Percentiles rank a stretch among this genome's conserved stretches.
Evolutionary conservation across 495 filamentous ascomycete species (phyloP).

Genomic region (Penicillium paxilli): DNA sequence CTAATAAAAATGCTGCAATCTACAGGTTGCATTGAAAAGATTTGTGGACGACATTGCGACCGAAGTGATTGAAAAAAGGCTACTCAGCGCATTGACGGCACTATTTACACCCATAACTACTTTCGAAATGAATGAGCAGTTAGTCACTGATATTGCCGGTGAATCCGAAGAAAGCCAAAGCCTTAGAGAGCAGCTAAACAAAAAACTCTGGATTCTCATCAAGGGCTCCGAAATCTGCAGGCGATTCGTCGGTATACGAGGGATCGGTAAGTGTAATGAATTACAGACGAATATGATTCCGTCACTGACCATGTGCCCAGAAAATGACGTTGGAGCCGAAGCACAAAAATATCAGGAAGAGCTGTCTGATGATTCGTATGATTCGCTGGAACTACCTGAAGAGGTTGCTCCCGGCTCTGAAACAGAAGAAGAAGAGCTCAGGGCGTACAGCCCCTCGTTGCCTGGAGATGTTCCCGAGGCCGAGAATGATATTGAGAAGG

Average conservation of each 20-base stretch:
- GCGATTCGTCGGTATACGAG: slow-evolving; percentile 4
- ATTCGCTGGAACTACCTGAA: too few relatives aligned
- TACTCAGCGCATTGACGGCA: slow-evolving; percentile 33
- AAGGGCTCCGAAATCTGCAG: slow-evolving; percentile 23
- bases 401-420: too few relatives aligned
- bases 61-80: slow-evolving; percentile 53
- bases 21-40: slow-evolving; percentile 57
- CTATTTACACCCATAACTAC: slow-evolving; percentile 27
- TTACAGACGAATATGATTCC: too few relatives aligned
- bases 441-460: too few relatives aligned
- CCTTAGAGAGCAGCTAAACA: slow-evolving; percentile 50
- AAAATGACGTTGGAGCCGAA: too few relatives aligned
- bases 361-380: too few relatives aligned
- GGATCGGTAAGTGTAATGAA: too few relatives aligned
- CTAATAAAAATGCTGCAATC: slow-evolving; percentile 17
- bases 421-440: too few relatives aligned
- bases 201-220: slow-evolving; percentile 53
- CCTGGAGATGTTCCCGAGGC: too few relatives aligned
- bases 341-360: too few relatives aligned
- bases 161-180: slow-evolving; percentile 51
- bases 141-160: slow-evolving; percentile 51
- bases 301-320: too few relatives aligned
- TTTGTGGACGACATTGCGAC: slow-evolving; percentile 61
- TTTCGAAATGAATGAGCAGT: slow-evolving; percentile 41
- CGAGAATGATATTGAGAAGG: too few relatives aligned